phyloP scores from a whole-genome alignment of 768 basidiomycete genomes.

The Naganishia vaughanmartiniae region DNA sequence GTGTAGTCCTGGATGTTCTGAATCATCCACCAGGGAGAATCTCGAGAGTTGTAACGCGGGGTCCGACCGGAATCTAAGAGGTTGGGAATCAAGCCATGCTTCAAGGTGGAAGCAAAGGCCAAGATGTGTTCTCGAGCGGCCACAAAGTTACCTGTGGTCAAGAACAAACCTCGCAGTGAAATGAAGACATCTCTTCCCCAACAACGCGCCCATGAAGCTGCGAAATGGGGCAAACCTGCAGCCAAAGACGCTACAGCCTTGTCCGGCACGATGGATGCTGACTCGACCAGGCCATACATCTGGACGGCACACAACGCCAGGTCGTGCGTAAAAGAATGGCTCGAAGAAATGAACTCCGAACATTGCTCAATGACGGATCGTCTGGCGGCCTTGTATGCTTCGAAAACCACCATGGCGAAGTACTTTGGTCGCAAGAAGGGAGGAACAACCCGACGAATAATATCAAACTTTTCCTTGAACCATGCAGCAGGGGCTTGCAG shows the following conservation, averaged over 20 bases:
- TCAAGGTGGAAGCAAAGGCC: slow-evolving; percentile 85
- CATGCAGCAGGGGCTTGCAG: slow-evolving; percentile 72
- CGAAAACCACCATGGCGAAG: slow-evolving; percentile 85
- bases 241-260: slow-evolving; percentile 76
- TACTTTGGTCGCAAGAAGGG: slow-evolving; percentile 92
- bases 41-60: slow-evolving; percentile 90
- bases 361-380: slow-evolving; percentile 77
- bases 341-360: slow-evolving; percentile 78
- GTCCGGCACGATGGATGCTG: slow-evolving; percentile 73
- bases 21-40: slow-evolving; percentile 91
- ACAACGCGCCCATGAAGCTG: slow-evolving; percentile 87
- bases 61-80: slow-evolving; percentile 81
- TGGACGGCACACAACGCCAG: slow-evolving; percentile 67
- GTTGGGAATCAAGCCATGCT: slow-evolving; percentile 95
- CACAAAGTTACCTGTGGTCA: slow-evolving; percentile 70
- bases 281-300: slow-evolving; percentile 88
- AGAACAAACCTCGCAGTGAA: slow-evolving; percentile 84
- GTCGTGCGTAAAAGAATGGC: slow-evolving; percentile 84
- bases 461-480: slow-evolving; percentile 83
- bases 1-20: slow-evolving; percentile 97
- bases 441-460: slow-evolving; percentile 69
- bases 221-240: slow-evolving; percentile 92
- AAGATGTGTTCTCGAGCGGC: slow-evolving; percentile 86
- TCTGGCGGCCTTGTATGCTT: slow-evolving; percentile 88
- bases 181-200: slow-evolving; percentile 93